Evolutionary conservation across 2,329 filamentous ascomycete species (phyloP), one percentile per base, ranked within the genome.

Genomic region (Bretziella fagacearum): DNA sequence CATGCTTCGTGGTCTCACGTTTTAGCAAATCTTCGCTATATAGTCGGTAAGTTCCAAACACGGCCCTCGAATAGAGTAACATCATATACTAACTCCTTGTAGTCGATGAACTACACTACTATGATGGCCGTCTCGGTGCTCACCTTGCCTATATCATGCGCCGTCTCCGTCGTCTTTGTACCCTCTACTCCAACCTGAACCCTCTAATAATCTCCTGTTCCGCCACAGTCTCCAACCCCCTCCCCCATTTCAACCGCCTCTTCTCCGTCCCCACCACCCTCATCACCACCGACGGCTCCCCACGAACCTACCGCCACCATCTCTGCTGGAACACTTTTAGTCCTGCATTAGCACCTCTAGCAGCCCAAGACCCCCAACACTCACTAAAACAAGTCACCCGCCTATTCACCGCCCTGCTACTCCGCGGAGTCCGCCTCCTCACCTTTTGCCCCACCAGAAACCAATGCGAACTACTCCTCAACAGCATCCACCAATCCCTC

Each of bases 111-210:
- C 65, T 98, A 30, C 91, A 98, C 57, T 91, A 94, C 45, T 98
- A 98, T 62, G 95, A 95, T 55, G 89, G 89, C 0, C 69, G 95
- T 2, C 84, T 98, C 61, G 91, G 91, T 1, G 85, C 87, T 1
- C 91, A 98, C 59, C 80, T 98, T 52, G 84, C 89, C 0, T 82
- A 93, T 55, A 86, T 98, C 55, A 95, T 98, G 86, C 74, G 91
- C 41, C 74, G 91, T 23, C 62, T 98, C 50, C 71, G 89, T 41
- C 73, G 91, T 45, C 80, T 95, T 56, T 96, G 91, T 59, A 84
- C 87, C 4, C 84, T 87, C 0, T 69, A 96, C 7, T 91, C 91
- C 13, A 98, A 98, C 57, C 69, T 74, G 7, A 72, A 77, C 53
- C 75, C 96, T 52, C 86, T 78, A 54, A 26, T 50, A 13, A 81